These are phyloP conservation scores for Boletellus deceptivus DNA, from an alignment of 1,284 basidiomycete genomes.

Conservation along the genomic window DNA sequence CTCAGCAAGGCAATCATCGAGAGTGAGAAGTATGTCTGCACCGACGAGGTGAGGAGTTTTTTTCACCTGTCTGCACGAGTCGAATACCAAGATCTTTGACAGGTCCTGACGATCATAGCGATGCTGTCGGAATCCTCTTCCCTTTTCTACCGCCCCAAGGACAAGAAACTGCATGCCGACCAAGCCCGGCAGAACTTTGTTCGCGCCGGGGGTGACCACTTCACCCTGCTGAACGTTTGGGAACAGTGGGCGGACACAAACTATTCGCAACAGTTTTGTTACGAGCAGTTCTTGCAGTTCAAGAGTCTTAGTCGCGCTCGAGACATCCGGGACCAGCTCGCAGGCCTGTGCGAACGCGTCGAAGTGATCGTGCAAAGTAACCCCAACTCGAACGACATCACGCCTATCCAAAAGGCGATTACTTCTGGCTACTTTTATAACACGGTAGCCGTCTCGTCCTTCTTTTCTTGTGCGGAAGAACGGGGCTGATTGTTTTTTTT, in stretches of 20 bases:
- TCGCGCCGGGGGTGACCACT: slow-evolving; percentile 95
- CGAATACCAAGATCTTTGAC: not conserved
- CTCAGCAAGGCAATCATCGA: slow-evolving; percentile 95
- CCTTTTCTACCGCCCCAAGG: slow-evolving; percentile 96
- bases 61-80: not conserved
- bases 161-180: slow-evolving; percentile 94
- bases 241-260: slow-evolving; percentile 98
- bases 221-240: slow-evolving; percentile 96
- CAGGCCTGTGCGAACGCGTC: slow-evolving; percentile 92
- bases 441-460: slow-evolving; percentile 57
- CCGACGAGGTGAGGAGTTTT: slow-evolving; percentile 76
- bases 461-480: too few relatives aligned
- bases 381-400: slow-evolving; percentile 89
- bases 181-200: slow-evolving; percentile 97
- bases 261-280: slow-evolving; percentile 93
- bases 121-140: slow-evolving; percentile 97
- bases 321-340: slow-evolving; percentile 95
- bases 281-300: slow-evolving; percentile 97
- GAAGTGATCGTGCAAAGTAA: slow-evolving; percentile 88
- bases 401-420: slow-evolving; percentile 91
- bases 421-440: slow-evolving; percentile 97
- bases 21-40: slow-evolving; percentile 92
- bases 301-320: slow-evolving; percentile 93
- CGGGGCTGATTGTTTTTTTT: not conserved
- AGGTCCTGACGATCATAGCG: slow-evolving; percentile 94